phyloP scores from a whole-genome alignment of 2,329 filamentous ascomycete species.

The Cyclaneusma minus region DNA sequence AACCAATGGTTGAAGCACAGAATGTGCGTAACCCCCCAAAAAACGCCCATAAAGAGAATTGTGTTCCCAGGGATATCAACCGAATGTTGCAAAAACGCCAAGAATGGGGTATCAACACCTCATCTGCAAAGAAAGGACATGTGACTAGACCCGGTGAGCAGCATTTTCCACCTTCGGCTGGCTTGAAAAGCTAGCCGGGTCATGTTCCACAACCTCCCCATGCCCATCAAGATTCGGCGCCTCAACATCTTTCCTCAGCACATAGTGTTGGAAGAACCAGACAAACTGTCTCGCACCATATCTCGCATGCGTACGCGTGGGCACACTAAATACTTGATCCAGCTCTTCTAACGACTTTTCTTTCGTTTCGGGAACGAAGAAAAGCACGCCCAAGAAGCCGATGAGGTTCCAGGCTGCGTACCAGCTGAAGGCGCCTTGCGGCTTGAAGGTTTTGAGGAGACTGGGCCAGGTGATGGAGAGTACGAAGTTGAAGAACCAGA shows the following conservation, averaged over 20 bases:
- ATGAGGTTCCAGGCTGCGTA: constrained; percentile 20
- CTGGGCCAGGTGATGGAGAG: constrained; percentile 19
- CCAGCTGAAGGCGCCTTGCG: constrained; percentile 15
- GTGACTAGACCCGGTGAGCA: constrained; percentile 7
- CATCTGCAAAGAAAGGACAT: too few relatives aligned
- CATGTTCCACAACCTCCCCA: constrained; percentile 6
- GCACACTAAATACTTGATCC: constrained; percentile 13
- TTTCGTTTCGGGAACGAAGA: constrained; percentile 29
- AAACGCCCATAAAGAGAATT: too few relatives aligned
- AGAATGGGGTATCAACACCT: too few relatives aligned
- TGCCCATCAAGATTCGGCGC: constrained; percentile 6
- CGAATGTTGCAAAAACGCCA: too few relatives aligned
- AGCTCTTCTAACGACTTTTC: constrained; percentile 18
- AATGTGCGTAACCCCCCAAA: too few relatives aligned
- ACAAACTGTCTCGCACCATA: constrained; percentile 9
- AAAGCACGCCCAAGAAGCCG: constrained; percentile 24
- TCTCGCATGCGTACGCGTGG: constrained; percentile 8
- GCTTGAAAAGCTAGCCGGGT: constrained; percentile 4
- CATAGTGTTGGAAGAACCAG: constrained; percentile 8
- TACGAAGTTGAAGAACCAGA: constrained; percentile 28
- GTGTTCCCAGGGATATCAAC: too few relatives aligned
- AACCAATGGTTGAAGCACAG: too few relatives aligned
- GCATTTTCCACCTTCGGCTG: constrained; percentile 6
- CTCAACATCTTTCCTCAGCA: constrained; percentile 7
- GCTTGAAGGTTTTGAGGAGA: constrained; percentile 13